These are phyloP conservation scores for Rhexocercosporidium sp. DNA, from an alignment of 2,329 filamentous ascomycete genomes.

Conservation along the genomic window DNA sequence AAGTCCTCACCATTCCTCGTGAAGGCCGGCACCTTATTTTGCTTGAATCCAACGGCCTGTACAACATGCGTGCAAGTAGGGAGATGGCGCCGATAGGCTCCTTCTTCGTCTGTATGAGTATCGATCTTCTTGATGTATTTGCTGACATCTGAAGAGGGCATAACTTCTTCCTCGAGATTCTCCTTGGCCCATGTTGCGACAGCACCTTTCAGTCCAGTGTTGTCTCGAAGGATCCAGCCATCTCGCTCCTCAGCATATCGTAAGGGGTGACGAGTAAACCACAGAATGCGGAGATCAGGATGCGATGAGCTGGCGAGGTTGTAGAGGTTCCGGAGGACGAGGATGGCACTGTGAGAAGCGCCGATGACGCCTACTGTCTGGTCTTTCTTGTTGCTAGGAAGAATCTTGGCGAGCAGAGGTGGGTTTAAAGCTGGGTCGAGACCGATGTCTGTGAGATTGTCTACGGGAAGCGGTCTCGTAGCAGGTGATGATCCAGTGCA, in stretches of 20 bases:
- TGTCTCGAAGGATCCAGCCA: conserved; percentile 68
- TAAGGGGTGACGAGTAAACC: conserved; percentile 65
- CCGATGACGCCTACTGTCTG: conserved; percentile 62
- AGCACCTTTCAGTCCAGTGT: conserved; percentile 67
- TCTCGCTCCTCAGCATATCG: conserved; percentile 66
- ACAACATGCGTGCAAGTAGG: conserved; percentile 57
- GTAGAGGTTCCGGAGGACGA: conserved; percentile 65
- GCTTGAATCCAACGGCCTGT: conserved; percentile 63
- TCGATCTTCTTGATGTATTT: conserved; percentile 38
- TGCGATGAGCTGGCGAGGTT: conserved; percentile 57
- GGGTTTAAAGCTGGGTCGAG: conserved; percentile 63
- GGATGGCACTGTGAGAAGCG: conserved; percentile 66
- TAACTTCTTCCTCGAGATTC: conserved; percentile 59
- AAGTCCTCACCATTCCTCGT: conserved; percentile 38
- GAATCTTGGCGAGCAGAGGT: conserved; percentile 49
- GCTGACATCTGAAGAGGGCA: conserved; percentile 44
- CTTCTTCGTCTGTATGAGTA: conserved; percentile 45
- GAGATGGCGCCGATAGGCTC: conserved; percentile 53
- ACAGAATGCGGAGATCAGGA: conserved; percentile 59
- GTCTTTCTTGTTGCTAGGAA: conserved; percentile 43
- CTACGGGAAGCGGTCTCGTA: conserved; percentile 48
- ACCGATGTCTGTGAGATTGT: conserved; percentile 49
- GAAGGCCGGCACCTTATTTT: conserved; percentile 55
- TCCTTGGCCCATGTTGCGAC: conserved; percentile 63
- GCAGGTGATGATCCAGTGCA: conserved; percentile 61